These are phyloP conservation scores for Phyllachora maydis DNA, from an alignment of 2,329 filamentous ascomycete genomes.

Conservation along the genomic window DNA sequence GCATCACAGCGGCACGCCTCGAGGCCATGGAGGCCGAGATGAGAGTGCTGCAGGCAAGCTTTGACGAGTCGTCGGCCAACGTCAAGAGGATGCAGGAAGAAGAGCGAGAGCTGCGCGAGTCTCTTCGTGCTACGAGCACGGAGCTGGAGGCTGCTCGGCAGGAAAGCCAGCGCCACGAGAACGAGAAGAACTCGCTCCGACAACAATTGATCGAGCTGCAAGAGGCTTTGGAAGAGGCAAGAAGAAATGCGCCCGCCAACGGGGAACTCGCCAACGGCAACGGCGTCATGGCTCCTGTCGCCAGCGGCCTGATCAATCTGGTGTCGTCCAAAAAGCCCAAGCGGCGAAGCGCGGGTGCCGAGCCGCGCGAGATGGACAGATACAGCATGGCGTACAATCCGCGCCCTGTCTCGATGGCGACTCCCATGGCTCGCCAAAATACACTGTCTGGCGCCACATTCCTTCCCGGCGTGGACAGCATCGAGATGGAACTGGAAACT, in stretches of 20 bases:
- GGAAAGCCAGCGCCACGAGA: conserved; percentile 56
- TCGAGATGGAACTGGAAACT: conserved; percentile 86
- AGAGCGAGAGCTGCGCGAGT: conserved; percentile 69
- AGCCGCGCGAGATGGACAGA: conserved; percentile 68
- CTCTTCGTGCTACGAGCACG: conserved; percentile 54
- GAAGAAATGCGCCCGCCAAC: conserved; percentile 55
- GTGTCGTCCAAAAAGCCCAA: conserved; percentile 96
- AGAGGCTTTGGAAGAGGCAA: conserved; percentile 79
- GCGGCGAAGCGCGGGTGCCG: conserved; percentile 74
- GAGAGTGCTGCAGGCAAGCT: conserved; percentile 71
- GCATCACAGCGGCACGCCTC: conserved; percentile 79
- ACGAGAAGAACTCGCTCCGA: conserved; percentile 66
- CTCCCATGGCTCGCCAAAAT: conserved; percentile 42
- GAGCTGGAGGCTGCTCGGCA: conserved; percentile 67
- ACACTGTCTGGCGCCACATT: conserved; percentile 53
- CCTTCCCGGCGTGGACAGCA: conserved; percentile 64
- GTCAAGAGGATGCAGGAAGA: conserved; percentile 92
- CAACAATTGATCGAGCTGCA: conserved; percentile 81
- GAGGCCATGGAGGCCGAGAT: conserved; percentile 91
- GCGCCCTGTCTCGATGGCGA: conserved; percentile 87
- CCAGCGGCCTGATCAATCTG: conserved; percentile 79
- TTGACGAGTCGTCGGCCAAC: conserved; percentile 76
- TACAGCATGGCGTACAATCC: conserved; percentile 90
- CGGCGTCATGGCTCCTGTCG: conserved; percentile 26
- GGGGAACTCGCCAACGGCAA: conserved; percentile 45